phyloP scores from a whole-genome alignment of 805 yeast genomes.

The Kazachstania psychrophila region DNA sequence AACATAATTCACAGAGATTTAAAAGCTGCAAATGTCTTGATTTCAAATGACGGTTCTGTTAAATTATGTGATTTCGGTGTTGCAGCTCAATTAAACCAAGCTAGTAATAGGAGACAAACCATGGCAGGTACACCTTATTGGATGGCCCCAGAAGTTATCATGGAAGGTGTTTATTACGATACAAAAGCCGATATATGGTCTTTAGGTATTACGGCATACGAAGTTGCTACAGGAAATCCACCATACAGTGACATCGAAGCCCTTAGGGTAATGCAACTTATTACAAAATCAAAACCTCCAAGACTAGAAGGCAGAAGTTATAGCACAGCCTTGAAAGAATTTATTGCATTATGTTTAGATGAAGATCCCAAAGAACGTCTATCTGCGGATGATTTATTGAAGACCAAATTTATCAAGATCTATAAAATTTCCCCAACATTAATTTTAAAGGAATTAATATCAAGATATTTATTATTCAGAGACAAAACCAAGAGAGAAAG shows the following conservation, averaged over 20 bases:
- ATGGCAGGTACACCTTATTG: constrained; percentile 96
- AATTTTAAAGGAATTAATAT: constrained; percentile 61
- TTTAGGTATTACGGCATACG: constrained; percentile 86
- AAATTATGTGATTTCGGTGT: constrained; percentile 97
- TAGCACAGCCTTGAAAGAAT: constrained; percentile 67
- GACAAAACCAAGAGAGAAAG: constrained; percentile 53
- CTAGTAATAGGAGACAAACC: constrained; percentile 73
- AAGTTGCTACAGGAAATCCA: constrained; percentile 93
- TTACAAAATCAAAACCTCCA: constrained; percentile 90
- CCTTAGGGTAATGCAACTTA: constrained; percentile 85
- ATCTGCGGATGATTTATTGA: constrained; percentile 72
- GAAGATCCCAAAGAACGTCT: constrained; percentile 88
- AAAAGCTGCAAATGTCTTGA: constrained; percentile 90
- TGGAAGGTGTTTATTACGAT: constrained; percentile 83
- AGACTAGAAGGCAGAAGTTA: constrained; percentile 85
- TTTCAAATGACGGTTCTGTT: constrained; percentile 81
- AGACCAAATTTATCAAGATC: constrained; percentile 59
- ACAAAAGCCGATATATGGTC: constrained; percentile 97
- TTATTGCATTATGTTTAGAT: constrained; percentile 84
- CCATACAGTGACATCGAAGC: constrained; percentile 96
- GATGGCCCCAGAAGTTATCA: constrained; percentile 99
- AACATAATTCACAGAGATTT: constrained; percentile 95
- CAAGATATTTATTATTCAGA: constrained; percentile 67
- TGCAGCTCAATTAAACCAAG: constrained; percentile 81
- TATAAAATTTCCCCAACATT: constrained; percentile 53